A percentile compares a stretch with the other conserved stretches of the same genome.
Evolutionary conservation across 306 rosid species (phyloP).

Genomic region (Cotoneaster glaucophyllus): DNA sequence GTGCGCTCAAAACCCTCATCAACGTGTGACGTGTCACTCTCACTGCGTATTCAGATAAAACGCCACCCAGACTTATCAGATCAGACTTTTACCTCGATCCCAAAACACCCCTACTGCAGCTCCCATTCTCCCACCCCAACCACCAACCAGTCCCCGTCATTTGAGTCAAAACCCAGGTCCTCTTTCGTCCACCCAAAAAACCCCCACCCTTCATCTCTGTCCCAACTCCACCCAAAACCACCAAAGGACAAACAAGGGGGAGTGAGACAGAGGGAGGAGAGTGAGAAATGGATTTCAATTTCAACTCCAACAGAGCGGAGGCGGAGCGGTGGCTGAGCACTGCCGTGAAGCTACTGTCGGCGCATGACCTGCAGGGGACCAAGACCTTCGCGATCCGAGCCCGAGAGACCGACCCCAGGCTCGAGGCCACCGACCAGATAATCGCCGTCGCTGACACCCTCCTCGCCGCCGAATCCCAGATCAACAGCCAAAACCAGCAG

Average conservation of each 20-base stretch:
- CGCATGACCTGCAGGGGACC: constrained; percentile 74
- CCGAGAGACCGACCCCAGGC: constrained; percentile 67
- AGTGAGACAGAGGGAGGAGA: not conserved
- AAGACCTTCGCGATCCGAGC: constrained; percentile 82
- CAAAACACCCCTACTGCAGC: not conserved
- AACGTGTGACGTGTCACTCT: not conserved
- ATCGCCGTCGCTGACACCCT: constrained; percentile 76
- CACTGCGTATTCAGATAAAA: not conserved
- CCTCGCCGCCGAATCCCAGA: constrained; percentile 55
- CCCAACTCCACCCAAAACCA: not conserved
- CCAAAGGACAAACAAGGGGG: not conserved
- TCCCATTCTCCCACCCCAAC: not conserved
- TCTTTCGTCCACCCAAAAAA: not conserved
- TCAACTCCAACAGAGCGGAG: constrained; percentile 46
- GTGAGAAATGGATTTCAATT: constrained; percentile 1
- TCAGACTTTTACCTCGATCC: not conserved
- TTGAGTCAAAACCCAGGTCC: not conserved
- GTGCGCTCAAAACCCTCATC: not conserved
- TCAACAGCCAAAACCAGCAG: constrained; percentile 31
- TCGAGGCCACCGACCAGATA: constrained; percentile 58
- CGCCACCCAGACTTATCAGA: not conserved
- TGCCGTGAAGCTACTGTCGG: constrained; percentile 65
- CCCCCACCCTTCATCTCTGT: not conserved
- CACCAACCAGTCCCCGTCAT: not conserved
- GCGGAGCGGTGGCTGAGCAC: constrained; percentile 82